These are phyloP conservation scores for Fusarium camptoceras DNA, from an alignment of 2,329 filamentous ascomycete species.

Conservation along the genomic window DNA sequence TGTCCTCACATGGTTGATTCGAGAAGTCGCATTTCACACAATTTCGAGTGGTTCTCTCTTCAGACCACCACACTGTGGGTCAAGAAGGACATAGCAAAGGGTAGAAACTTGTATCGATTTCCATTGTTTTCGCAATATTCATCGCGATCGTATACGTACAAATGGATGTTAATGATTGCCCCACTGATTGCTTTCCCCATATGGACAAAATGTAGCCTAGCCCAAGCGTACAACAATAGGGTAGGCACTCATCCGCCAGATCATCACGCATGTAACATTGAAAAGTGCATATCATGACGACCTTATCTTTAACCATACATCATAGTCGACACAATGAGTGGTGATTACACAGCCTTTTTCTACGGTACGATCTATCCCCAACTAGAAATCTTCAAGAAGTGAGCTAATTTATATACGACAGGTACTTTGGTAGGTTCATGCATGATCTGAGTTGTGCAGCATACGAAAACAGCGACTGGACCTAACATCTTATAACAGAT, in stretches of 20 bases:
- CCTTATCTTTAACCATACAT: background rate
- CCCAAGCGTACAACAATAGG: constrained; percentile 9
- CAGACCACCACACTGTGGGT: background rate
- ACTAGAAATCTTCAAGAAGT: no score
- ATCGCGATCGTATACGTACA: background rate
- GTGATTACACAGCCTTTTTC: constrained; percentile 64
- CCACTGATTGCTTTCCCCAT: constrained; percentile 17
- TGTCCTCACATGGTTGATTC: background rate
- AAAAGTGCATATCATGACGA: background rate
- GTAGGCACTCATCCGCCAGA: constrained; percentile 2
- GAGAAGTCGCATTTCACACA: background rate
- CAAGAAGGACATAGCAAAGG: background rate
- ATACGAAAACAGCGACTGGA: background rate
- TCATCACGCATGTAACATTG: background rate
- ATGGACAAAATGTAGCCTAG: background rate
- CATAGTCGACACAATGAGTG: constrained; percentile 52
- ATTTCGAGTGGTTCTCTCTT: background rate
- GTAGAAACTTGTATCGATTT: background rate
- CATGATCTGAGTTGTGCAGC: background rate
- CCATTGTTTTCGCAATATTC: background rate
- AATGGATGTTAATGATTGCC: constrained; percentile 11
- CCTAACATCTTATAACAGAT: constrained; percentile 63
- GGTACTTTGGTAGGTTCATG: constrained; percentile 52
- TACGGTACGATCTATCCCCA: constrained; percentile 59
- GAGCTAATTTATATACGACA: constrained; percentile 2